A percentile compares a stretch with the other conserved stretches of the same genome.
Evolutionary conservation across 2,329 filamentous ascomycete genomes (phyloP).

Genomic region (Aureobasidium melanogenum): DNA sequence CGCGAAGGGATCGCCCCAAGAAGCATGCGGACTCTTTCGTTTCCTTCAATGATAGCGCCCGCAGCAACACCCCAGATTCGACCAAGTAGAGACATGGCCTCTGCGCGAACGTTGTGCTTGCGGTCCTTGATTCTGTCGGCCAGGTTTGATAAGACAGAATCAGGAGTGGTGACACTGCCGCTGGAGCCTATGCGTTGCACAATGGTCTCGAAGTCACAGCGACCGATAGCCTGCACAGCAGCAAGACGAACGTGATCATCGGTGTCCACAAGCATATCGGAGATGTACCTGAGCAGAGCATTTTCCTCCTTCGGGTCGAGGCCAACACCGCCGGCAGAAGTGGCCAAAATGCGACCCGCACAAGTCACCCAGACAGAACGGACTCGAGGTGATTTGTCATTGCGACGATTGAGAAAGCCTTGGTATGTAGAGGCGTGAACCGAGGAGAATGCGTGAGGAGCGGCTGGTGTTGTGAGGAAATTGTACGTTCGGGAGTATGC

Average conservation of each 20-base stretch:
- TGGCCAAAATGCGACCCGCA: slow-evolving; percentile 78
- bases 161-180: slow-evolving; percentile 65
- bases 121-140: slow-evolving; percentile 85
- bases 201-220: slow-evolving; percentile 72
- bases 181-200: slow-evolving; percentile 70
- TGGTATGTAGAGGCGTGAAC: slow-evolving; percentile 71
- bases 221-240: slow-evolving; percentile 74
- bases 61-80: slow-evolving; percentile 91
- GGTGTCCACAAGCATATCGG: slow-evolving; percentile 73
- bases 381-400: slow-evolving; percentile 77
- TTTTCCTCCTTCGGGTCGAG: slow-evolving; percentile 75
- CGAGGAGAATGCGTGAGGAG: slow-evolving; percentile 81
- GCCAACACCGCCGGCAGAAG: slow-evolving; percentile 82
- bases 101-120: slow-evolving; percentile 69
- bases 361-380: slow-evolving; percentile 79
- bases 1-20: slow-evolving; percentile 73
- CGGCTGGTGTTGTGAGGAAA: slow-evolving; percentile 72
- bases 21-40: slow-evolving; percentile 65
- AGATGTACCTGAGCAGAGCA: slow-evolving; percentile 58
- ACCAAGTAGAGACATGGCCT: slow-evolving; percentile 75
- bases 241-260: slow-evolving; percentile 88
- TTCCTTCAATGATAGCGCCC: slow-evolving; percentile 74
- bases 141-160: slow-evolving; percentile 71
- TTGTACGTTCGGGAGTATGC: slow-evolving; percentile 41
- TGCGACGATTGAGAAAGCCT: slow-evolving; percentile 72